Base-by-base conservation (phyloP, 129 eudicot genomes). In the Helianthus tuberosus region DNA sequence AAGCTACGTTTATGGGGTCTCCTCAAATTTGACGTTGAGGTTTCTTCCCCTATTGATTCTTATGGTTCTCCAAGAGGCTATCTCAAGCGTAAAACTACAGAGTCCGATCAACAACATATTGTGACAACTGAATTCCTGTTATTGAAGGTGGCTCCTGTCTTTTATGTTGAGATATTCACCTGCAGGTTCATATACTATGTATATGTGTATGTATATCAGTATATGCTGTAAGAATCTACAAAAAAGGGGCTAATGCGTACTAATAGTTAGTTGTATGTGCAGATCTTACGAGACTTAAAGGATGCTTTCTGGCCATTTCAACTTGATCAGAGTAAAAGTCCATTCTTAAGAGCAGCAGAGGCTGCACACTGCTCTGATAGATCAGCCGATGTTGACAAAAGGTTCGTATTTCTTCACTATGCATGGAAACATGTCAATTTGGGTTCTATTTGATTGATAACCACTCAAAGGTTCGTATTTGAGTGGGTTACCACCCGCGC, bases 281-380 rank as follows among this genome's bases (percentile, higher is more conserved):
- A 91, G 97, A 89, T 87, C 35, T 81, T 92, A 89, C 83, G 81
- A 74, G 93, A 89, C 72, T 84, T 92, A 82, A 92, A 92, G 88
- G 52, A 81, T 79, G 89, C 96, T 64, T 89, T 87, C 79, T 92
- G 98, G 98, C 98, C 98, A 32, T 92, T 92, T 83, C 96, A 89
- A 76, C 82, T 80, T 75, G 88, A 86, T 75, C 85, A 71, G 71
- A 72, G 84, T 39, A 81, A 71, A 66, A 89, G 94, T 80, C 91
- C 83, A 15, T 92, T 92, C 74, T 66, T 92, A 65, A 82, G 94
- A 83, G 98, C 98, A 71, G 98, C 96, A 75, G 83, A 85, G 73
- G 98, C 98, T 68, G 98, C 98, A 63, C 57, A 87, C 63, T 87
- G 88, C 77, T 83, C 82, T 74, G 84, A 82, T 78, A 82, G 88